Evolutionary conservation across 2,329 filamentous ascomycete species (phyloP).

Genomic region (Hypocreales sp.): DNA sequence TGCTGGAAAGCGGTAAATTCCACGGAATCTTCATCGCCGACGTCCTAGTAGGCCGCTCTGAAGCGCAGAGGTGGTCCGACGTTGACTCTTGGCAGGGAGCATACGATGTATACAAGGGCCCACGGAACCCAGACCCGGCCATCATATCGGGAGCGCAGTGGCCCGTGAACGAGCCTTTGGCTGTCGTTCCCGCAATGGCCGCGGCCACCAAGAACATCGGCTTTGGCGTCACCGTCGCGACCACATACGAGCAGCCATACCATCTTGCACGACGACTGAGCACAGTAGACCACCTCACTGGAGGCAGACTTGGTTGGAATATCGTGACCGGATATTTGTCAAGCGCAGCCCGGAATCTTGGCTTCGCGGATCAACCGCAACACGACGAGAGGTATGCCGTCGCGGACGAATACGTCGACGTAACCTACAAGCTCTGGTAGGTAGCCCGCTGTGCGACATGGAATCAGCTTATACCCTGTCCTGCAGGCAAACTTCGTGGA

Average conservation of each 20-base stretch:
- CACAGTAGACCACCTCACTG: conserved; percentile 51
- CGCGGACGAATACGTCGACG: conserved; percentile 43
- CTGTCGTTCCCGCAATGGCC: conserved; percentile 49
- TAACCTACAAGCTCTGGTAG: conserved; percentile 46
- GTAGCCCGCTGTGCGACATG: conserved; percentile 5
- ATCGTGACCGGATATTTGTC: conserved; percentile 56
- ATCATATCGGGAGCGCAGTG: conserved; percentile 50
- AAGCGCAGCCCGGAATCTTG: conserved; percentile 48
- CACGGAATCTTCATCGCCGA: conserved; percentile 32
- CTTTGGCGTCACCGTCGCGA: conserved; percentile 52
- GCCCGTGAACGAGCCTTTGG: conserved; percentile 54
- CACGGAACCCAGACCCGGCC: conserved; percentile 32
- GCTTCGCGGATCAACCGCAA: conserved; percentile 34
- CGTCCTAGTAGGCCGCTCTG: conserved; percentile 22
- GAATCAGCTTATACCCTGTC: not conserved
- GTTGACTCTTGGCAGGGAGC: conserved; percentile 34
- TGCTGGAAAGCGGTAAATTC: conserved; percentile 28
- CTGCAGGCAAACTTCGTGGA: conserved; percentile 32
- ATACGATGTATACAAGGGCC: conserved; percentile 55
- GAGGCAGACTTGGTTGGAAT: conserved; percentile 34
- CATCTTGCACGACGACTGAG: conserved; percentile 48
- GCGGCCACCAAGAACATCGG: conserved; percentile 50
- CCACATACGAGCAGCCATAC: conserved; percentile 55
- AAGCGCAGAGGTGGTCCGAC: no score
- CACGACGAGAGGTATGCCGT: conserved; percentile 37